Evolutionary conservation across 2,329 filamentous ascomycete genomes (phyloP).

Genomic region (Stachybotrys echinatus): DNA sequence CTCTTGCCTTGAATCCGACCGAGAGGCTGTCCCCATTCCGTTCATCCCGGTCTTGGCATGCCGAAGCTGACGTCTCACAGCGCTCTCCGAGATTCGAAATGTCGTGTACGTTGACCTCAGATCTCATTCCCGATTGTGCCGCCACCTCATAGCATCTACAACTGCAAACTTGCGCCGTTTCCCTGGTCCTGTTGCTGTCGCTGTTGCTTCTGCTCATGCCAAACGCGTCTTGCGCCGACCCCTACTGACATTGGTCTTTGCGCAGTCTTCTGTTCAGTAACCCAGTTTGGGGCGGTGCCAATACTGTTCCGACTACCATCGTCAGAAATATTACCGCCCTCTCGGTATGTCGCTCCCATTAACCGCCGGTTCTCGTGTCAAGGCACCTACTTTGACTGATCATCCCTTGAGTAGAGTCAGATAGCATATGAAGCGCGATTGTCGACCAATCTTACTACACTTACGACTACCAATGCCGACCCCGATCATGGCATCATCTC

Average conservation of each 20-base stretch:
- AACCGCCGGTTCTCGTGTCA: not conserved
- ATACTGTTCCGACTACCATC: constrained; percentile 46
- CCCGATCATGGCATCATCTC: constrained; percentile 57
- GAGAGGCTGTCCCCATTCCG: constrained; percentile 17
- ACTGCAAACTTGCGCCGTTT: no score
- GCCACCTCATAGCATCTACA: no score
- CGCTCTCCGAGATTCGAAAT: constrained; percentile 45
- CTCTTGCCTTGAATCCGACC: constrained; percentile 10
- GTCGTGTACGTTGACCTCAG: constrained; percentile 36
- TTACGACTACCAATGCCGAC: constrained; percentile 63
- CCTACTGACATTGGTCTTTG: constrained; percentile 11
- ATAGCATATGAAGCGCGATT: constrained; percentile 49
- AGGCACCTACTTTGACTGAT: not conserved
- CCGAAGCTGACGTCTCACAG: constrained; percentile 31
- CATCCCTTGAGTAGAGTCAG: constrained; percentile 24
- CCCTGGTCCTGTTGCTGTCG: constrained; percentile 7
- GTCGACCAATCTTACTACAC: constrained; percentile 62
- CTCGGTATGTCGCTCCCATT: constrained; percentile 34
- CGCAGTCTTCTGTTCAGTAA: constrained; percentile 55
- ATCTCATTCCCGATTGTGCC: no score
- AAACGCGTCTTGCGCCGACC: not conserved
- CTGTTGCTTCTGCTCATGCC: not conserved
- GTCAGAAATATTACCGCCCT: constrained; percentile 52
- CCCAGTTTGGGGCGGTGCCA: constrained; percentile 46
- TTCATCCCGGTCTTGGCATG: constrained; percentile 26